phyloP scores from a whole-genome alignment of 352 stramenopile genomes.

The Phytophthora europaea region DNA sequence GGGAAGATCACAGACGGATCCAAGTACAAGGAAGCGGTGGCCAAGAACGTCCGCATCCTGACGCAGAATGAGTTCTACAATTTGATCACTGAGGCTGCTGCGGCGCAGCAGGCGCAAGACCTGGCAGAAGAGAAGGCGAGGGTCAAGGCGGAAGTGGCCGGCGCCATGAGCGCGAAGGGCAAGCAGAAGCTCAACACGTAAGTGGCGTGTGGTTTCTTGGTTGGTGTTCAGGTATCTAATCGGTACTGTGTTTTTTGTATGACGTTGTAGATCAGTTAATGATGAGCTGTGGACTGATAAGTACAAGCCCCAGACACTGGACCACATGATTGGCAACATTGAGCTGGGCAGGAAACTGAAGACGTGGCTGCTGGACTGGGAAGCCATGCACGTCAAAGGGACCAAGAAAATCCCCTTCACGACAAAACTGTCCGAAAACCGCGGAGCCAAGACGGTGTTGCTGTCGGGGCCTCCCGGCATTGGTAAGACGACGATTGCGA shows the following conservation, averaged over 20 bases:
- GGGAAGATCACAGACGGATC: slow-evolving; percentile 56
- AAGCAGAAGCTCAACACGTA: slow-evolving; percentile 65
- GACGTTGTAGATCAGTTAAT: slow-evolving; percentile 47
- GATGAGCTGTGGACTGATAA: slow-evolving; percentile 96
- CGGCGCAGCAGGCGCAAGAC: slow-evolving; percentile 71
- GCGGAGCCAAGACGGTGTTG: slow-evolving; percentile 94
- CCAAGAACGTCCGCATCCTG: slow-evolving; percentile 86
- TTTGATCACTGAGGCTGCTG: slow-evolving; percentile 75
- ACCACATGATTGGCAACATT: slow-evolving; percentile 96
- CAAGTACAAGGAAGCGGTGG: slow-evolving; percentile 94
- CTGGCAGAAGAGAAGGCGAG: slow-evolving; percentile 69
- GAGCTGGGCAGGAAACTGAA: slow-evolving; percentile 91
- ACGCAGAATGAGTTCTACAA: slow-evolving; percentile 92
- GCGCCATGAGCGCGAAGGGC: slow-evolving; percentile 54
- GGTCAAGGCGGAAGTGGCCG: slow-evolving; percentile 57
- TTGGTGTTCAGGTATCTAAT: background rate
- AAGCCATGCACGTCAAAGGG: slow-evolving; percentile 84
- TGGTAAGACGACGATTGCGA: slow-evolving; percentile 97
- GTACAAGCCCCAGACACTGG: slow-evolving; percentile 93
- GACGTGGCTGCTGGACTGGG: slow-evolving; percentile 87
- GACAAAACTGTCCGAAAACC: slow-evolving; percentile 88
- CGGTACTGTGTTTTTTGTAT: slow-evolving; percentile 2
- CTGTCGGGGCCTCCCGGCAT: slow-evolving; percentile 97
- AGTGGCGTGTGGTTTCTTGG: slow-evolving; percentile 13
- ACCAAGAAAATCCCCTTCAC: slow-evolving; percentile 87